Evolutionary conservation across 352 stramenopile genomes (phyloP), one percentile per base, ranked within the genome.

Genomic region (Phytopythium delawarense): DNA sequence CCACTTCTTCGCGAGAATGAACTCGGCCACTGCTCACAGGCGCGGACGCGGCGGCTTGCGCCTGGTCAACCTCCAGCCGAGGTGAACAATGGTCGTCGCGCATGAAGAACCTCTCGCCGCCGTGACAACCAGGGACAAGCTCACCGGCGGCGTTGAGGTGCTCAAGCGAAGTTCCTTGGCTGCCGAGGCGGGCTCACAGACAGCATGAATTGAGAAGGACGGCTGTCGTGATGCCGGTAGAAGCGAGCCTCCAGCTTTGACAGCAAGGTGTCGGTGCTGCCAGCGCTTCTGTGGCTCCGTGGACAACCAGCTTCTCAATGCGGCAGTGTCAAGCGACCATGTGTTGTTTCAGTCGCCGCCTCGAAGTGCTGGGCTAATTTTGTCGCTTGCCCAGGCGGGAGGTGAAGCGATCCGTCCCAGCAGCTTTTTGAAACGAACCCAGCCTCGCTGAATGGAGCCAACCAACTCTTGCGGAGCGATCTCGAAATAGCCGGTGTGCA

Each of bases 361-460:
- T 25, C 16, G 0, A 13, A 21, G 42, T 25, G 42, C 42, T 23
- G 16, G 4, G 39, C 39, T 45, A 49, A 49, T 25, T 49, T 49
- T 23, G 20, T 25, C 42, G 11, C 20, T 4, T 23, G 18, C 15
- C 20, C 20, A 1, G 2, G 40, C 4, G 40, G 40, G n/a, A 4
- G 28, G 28, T 32, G 28, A 32, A 32, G 28, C 28, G 13, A 44
- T 18, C 16, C 40, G 40, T 21, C 40, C 40, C 42, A 49, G 20
- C 42, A 49, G 7, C 42, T 49, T 49, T 49, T 21, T 49, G 42
- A 49, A 49, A 49, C 42, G 42, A 49, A 49, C 42, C 42, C 6
- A 49, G 20, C 42, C 42, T 32, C 3, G 28, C 7, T 4, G 9
- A 4, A 25, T 13, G 7, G 42, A 49, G 35, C 35, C 35, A 40